Evolutionary conservation across 1,139 yeast genomes (phyloP), one percentile per base, ranked within the genome.

Genomic region (Scheffersomyces titani): DNA sequence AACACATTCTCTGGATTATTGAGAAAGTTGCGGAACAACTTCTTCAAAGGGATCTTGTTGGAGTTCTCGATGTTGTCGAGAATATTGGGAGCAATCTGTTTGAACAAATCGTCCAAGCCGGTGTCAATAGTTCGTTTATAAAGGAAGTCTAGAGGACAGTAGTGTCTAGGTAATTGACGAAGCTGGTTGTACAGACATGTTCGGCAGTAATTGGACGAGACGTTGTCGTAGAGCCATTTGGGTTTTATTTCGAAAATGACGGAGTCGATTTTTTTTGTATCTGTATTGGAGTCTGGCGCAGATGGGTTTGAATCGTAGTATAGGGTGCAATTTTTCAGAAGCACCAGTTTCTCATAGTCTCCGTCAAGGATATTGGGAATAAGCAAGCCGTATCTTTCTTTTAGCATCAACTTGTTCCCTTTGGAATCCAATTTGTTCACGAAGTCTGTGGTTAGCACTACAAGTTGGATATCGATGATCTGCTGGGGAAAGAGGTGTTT

Each of bases 141-240:
- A 44, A 80, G 61, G 30, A 80, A 68, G 60, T 80, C 84, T 54
- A 79, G 67, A 0, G 83, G 82, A 60, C 84, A 80, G 59, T 77
- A 80, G 64, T 80, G 84, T 50, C 83, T 65, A 9, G 59, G 54
- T 40, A 56, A 55, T 0, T 73, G 72, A 51, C 72, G 70, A 21
- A 72, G 61, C 58, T 77, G 82, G 59, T 75, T 75, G 53, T 76
- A 70, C 71, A 77, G 78, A 57, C 84, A 80, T 3, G 82, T 79
- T 19, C 84, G 69, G 63, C 84, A 80, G 60, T 80, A 80, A 59
- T 76, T 78, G 22, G 73, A 65, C 6, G 64, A 55, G 19, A 60
- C 60, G 57, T 79, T 78, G 59, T 78, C 81, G 63, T 80, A 80
- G 49, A 80, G 69, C 84, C 84, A 80, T 64, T 80, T 80, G 5